Evolutionary conservation across 1,284 basidiomycete species (phyloP).

Genomic region (Anthracocystis setariae): DNA sequence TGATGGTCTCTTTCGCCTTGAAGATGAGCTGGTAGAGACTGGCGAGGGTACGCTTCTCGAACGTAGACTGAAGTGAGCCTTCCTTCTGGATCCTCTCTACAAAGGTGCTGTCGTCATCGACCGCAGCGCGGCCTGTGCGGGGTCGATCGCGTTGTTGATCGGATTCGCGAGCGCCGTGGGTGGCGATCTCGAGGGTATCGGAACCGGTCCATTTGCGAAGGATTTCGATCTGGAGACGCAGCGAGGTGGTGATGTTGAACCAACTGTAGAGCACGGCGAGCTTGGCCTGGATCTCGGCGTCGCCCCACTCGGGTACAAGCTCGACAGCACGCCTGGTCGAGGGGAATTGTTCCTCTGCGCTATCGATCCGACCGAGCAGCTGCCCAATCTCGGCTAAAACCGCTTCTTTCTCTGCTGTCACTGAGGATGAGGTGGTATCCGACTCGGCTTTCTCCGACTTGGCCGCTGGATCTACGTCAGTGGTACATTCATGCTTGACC

Average conservation of each 20-base stretch:
- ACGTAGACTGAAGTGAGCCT: constrained; percentile 90
- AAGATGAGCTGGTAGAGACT: constrained; percentile 87
- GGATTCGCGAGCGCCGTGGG: constrained; percentile 16
- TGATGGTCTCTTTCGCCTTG: constrained; percentile 86
- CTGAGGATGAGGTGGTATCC: constrained; percentile 10
- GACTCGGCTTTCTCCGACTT: constrained; percentile 2
- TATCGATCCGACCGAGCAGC: constrained; percentile 59
- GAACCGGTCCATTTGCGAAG: constrained; percentile 65
- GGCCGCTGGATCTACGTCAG: constrained; percentile 7
- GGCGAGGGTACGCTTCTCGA: constrained; percentile 90
- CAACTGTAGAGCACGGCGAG: constrained; percentile 63
- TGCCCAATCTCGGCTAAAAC: constrained; percentile 48
- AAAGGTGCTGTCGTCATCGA: constrained; percentile 71
- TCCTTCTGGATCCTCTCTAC: constrained; percentile 95
- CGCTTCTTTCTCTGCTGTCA: constrained; percentile 37
- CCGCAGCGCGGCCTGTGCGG: constrained; percentile 15
- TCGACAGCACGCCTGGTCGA: constrained; percentile 55
- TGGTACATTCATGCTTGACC: constrained; percentile 1
- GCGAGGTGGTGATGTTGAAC: constrained; percentile 59
- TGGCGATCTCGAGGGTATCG: constrained; percentile 53
- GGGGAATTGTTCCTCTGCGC: constrained; percentile 63
- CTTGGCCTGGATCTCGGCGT: constrained; percentile 54
- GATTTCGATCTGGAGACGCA: constrained; percentile 59
- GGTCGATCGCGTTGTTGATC: constrained; percentile 18
- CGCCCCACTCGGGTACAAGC: constrained; percentile 60